These are phyloP conservation scores for Malus domestica DNA, from an alignment of 306 rosid species.

Conservation along the genomic window DNA sequence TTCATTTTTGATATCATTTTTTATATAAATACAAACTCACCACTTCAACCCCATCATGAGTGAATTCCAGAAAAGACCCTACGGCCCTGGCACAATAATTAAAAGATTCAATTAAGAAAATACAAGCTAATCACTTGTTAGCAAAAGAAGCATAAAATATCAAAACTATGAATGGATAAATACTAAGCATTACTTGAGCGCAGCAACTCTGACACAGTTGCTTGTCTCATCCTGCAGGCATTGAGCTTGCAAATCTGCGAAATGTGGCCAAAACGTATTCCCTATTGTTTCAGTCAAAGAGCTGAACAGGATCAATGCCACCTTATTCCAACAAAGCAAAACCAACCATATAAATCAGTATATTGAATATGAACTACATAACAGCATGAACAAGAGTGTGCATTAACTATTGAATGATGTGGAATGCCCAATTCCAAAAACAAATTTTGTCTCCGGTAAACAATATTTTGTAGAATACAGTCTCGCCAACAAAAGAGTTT, in stretches of 20 bases:
- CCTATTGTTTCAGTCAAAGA: slow-evolving; percentile 97
- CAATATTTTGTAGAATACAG: neutral
- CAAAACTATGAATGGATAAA: neutral
- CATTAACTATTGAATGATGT: neutral
- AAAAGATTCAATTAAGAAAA: slow-evolving; percentile 16
- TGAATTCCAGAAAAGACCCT: slow-evolving; percentile 92
- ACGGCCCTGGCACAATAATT: slow-evolving; percentile 64
- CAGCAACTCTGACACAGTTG: slow-evolving; percentile 90
- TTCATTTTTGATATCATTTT: neutral
- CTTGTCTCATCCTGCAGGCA: slow-evolving; percentile 95
- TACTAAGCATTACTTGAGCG: slow-evolving; percentile 60
- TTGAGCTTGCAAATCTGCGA: slow-evolving; percentile 83
- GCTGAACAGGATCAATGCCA: slow-evolving; percentile 94
- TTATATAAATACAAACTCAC: slow-evolving; percentile 35
- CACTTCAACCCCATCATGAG: slow-evolving; percentile 89
- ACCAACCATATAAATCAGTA: slow-evolving; percentile 15
- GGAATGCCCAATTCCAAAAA: neutral
- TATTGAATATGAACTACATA: neutral
- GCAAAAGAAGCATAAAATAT: neutral
- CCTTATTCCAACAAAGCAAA: slow-evolving; percentile 50
- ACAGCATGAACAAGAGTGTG: neutral
- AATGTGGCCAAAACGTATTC: slow-evolving; percentile 73
- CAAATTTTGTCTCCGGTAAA: no score
- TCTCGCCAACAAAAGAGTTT: neutral
- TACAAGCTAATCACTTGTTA: neutral